phyloP scores from a whole-genome alignment of 164 flowering plant species.

The Macadamia integrifolia region DNA sequence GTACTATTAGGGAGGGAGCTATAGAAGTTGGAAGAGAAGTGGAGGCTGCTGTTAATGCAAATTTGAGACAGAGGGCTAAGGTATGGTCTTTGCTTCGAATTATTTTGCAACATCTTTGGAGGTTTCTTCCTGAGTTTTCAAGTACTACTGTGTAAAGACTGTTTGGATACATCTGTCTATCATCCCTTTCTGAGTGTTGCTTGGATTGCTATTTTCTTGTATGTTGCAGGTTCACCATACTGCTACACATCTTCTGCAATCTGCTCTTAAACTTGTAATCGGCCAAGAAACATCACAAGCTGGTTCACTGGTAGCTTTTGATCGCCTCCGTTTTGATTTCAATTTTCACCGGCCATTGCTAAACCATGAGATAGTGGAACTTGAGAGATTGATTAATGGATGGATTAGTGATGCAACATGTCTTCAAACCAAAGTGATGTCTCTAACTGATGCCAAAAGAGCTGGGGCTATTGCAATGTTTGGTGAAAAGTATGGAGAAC shows the following conservation, averaged over 20 bases:
- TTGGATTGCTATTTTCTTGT: background rate
- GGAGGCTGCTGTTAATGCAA: conserved; percentile 78
- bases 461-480: conserved; percentile 99
- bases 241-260: conserved; percentile 93
- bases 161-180: background rate
- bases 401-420: conserved; percentile 79
- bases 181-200: background rate
- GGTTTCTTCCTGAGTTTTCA: background rate
- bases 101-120: background rate
- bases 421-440: conserved; percentile 85
- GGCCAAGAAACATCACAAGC: conserved; percentile 96
- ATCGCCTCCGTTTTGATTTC: conserved; percentile 94
- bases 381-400: conserved; percentile 66
- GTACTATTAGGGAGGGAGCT: conserved; percentile 62
- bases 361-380: conserved; percentile 60
- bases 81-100: conserved; percentile 23
- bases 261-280: conserved; percentile 79
- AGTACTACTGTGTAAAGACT: background rate
- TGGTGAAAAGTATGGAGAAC: conserved; percentile 93
- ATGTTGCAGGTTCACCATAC: conserved; percentile 86
- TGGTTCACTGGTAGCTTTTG: conserved; percentile 93
- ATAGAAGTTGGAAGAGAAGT: conserved; percentile 75
- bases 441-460: conserved; percentile 69
- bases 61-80: conserved; percentile 76
- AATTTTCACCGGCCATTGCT: conserved; percentile 74